phyloP scores from a whole-genome alignment of 169 alveolate genomes.

The Plasmodium vivax region DNA sequence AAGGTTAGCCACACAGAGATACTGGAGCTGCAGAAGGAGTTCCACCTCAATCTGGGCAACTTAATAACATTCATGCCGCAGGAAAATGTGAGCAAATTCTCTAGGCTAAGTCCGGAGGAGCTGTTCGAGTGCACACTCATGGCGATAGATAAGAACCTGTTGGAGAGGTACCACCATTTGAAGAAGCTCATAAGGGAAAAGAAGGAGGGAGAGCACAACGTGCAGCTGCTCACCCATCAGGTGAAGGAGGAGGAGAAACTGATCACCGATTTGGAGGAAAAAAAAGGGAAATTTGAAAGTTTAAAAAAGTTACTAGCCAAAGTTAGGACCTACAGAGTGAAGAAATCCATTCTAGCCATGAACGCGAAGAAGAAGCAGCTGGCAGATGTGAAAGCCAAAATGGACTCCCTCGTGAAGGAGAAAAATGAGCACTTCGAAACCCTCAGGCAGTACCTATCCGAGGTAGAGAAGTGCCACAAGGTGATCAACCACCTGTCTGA shows the following conservation, averaged over 20 bases:
- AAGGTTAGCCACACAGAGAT: constrained; percentile 67
- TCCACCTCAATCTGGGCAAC: constrained; percentile 77
- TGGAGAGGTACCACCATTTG: constrained; percentile 46
- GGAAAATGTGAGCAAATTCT: constrained; percentile 82
- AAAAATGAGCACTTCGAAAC: constrained; percentile 27
- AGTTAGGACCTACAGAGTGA: constrained; percentile 21
- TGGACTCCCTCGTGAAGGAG: constrained; percentile 73
- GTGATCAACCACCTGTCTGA: constrained; percentile 33
- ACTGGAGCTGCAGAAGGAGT: constrained; percentile 49
- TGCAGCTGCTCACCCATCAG: constrained; percentile 61
- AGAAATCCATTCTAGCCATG: constrained; percentile 25
- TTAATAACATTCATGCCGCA: constrained; percentile 82
- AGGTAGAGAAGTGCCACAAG: constrained; percentile 71
- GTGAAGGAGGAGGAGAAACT: constrained; percentile 42
- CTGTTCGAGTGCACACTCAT: constrained; percentile 78
- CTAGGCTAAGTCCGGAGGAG: constrained; percentile 79
- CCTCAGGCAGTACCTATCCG: constrained; percentile 41
- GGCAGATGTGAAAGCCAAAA: constrained; percentile 51
- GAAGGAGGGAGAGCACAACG: constrained; percentile 35
- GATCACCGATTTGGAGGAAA: constrained; percentile 19
- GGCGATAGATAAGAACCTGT: constrained; percentile 76
- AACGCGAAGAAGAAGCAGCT: constrained; percentile 40
- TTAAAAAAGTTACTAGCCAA: constrained; percentile 10
- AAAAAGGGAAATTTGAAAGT: constrained; percentile 30
- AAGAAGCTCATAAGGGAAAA: constrained; percentile 52